Conservation (phyloP, 805 yeast species). For the Ogataea polymorpha region DNA sequence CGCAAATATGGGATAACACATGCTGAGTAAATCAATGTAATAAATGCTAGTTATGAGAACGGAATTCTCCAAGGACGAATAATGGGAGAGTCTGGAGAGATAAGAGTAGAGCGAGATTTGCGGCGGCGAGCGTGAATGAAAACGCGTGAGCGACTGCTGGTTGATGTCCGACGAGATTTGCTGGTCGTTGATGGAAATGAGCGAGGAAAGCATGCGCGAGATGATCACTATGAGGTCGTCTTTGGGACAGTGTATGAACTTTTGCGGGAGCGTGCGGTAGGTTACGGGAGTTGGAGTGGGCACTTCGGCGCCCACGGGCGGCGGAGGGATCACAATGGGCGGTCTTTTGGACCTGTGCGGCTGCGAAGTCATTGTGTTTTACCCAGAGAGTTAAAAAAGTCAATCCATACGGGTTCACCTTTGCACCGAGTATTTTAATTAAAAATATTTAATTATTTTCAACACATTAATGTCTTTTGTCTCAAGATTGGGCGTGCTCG, state of each 20-base stretch:
- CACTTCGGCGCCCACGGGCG: slow-evolving; percentile 7
- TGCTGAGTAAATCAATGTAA: slow-evolving; percentile 81
- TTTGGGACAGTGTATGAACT: slow-evolving; percentile 64
- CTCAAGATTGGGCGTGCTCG: background rate
- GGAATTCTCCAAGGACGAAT: slow-evolving; percentile 81
- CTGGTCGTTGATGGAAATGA: slow-evolving; percentile 70
- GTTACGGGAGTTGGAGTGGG: background rate
- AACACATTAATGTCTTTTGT: slow-evolving; percentile 1
- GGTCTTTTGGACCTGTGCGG: slow-evolving; percentile 5
- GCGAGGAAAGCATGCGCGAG: slow-evolving; percentile 73
- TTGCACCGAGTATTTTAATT: slow-evolving; percentile 2
- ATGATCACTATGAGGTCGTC: slow-evolving; percentile 70
- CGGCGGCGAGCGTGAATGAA: slow-evolving; percentile 93
- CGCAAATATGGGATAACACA: slow-evolving; percentile 75
- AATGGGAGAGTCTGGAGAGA: slow-evolving; percentile 70
- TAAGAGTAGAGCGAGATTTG: slow-evolving; percentile 78
- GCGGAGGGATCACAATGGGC: slow-evolving; percentile 17
- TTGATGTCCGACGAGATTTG: slow-evolving; percentile 30
- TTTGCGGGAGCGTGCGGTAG: slow-evolving; percentile 37
- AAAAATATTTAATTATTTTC: slow-evolving; percentile 1
- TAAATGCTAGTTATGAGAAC: slow-evolving; percentile 80
- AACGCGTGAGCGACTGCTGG: slow-evolving; percentile 63
- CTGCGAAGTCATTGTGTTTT: slow-evolving; percentile 3
- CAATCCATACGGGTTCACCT: background rate
- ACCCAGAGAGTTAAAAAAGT: background rate